Conservation (phyloP, 768 basidiomycete species). For the Naganishia antarctica region DNA sequence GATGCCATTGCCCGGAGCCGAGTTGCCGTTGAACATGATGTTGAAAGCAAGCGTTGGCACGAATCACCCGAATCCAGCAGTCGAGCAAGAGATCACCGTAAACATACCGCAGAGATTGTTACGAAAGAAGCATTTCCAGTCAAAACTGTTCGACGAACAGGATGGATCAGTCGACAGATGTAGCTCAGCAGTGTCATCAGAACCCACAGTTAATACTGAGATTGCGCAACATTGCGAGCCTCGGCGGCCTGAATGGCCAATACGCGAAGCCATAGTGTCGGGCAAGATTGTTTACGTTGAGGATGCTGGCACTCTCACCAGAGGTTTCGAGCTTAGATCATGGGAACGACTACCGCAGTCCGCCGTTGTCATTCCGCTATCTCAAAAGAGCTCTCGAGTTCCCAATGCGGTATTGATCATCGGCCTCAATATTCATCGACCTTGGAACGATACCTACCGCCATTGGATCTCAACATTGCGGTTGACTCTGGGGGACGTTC, state of each 20-base stretch:
- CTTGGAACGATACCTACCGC: slow-evolving; percentile 41
- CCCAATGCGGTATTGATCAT: slow-evolving; percentile 42
- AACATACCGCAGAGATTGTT: slow-evolving; percentile 7
- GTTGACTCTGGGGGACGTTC: slow-evolving; percentile 1
- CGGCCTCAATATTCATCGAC: slow-evolving; percentile 42
- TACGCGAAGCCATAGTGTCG: slow-evolving; percentile 37
- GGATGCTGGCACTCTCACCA: slow-evolving; percentile 36
- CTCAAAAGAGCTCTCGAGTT: slow-evolving; percentile 34
- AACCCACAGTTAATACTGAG: neutral
- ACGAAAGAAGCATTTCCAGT: slow-evolving; percentile 16
- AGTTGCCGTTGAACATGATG: slow-evolving; percentile 13
- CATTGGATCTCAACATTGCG: slow-evolving; percentile 32
- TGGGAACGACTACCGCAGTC: slow-evolving; percentile 44
- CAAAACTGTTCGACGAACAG: slow-evolving; percentile 9
- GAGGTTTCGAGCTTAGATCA: slow-evolving; percentile 36
- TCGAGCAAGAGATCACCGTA: slow-evolving; percentile 10
- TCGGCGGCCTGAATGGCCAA: slow-evolving; percentile 41
- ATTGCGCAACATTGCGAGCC: neutral
- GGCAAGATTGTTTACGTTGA: slow-evolving; percentile 42
- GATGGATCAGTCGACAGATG: neutral
- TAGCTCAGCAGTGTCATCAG: slow-evolving; percentile 1
- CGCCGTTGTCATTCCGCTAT: slow-evolving; percentile 43
- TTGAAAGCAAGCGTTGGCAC: slow-evolving; percentile 3
- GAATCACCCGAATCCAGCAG: neutral
- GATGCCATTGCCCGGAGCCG: slow-evolving; percentile 9